Evolutionary conservation across 225 moss, liverwort and hornwort genomes (phyloP).

Genomic region (Rhytidiadelphus loreus): DNA sequence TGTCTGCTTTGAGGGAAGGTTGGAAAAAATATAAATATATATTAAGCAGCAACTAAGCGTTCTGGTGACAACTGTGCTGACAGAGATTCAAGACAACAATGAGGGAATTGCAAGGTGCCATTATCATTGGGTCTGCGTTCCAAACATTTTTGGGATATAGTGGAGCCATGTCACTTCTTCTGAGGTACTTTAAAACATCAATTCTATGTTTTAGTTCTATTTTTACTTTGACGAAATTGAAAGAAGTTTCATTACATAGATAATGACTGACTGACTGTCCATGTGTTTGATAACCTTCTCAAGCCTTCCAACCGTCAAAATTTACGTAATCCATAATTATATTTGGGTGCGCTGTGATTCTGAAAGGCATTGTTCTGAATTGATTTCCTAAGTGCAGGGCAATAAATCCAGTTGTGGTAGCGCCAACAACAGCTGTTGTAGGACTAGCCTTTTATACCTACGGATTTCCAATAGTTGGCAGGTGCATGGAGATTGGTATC

Average conservation of each 20-base stretch:
- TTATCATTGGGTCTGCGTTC: conserved; percentile 61
- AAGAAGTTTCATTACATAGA: not conserved
- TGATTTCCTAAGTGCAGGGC: conserved; percentile 30
- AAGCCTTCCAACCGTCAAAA: not conserved
- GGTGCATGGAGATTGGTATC: conserved; percentile 81
- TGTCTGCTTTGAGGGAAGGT: not conserved
- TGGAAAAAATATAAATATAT: too few relatives aligned
- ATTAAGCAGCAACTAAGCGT: not conserved
- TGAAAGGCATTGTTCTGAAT: not conserved
- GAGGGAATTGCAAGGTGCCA: conserved; percentile 87
- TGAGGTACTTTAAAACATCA: conserved; percentile 35
- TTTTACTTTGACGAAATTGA: not conserved
- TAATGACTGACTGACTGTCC: too few relatives aligned
- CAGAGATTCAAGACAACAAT: conserved; percentile 85
- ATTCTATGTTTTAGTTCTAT: not conserved
- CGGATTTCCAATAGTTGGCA: conserved; percentile 74
- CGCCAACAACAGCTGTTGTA: conserved; percentile 74
- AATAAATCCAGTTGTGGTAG: conserved; percentile 87
- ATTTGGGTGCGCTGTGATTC: not conserved
- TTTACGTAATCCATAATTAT: not conserved
- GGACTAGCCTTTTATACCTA: conserved; percentile 83
- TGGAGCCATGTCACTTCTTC: conserved; percentile 62
- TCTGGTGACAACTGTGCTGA: not conserved
- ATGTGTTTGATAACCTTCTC: not conserved
- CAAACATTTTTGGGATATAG: conserved; percentile 78